phyloP scores from a whole-genome alignment of 2,329 filamentous ascomycete species.

The Penicillium griseofulvum region DNA sequence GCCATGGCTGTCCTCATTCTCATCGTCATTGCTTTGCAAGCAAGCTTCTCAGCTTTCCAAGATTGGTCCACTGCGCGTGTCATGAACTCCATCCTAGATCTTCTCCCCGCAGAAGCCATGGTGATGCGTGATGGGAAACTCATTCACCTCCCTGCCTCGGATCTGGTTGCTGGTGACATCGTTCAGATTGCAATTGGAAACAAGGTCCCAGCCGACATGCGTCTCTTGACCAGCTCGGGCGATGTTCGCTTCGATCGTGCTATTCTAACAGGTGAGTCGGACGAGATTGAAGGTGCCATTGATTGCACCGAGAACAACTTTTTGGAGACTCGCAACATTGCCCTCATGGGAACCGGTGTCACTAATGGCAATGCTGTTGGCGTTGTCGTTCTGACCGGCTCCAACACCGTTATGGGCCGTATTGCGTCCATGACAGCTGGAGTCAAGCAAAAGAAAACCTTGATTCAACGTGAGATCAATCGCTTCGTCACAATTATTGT shows the following conservation, averaged over 20 bases:
- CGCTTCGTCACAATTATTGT: constrained; percentile 72
- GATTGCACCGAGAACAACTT: constrained; percentile 70
- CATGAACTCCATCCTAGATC: constrained; percentile 75
- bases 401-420: constrained; percentile 71
- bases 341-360: constrained; percentile 74
- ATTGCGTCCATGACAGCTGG: constrained; percentile 71
- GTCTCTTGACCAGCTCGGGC: constrained; percentile 66
- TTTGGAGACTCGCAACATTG: constrained; percentile 73
- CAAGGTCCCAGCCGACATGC: constrained; percentile 72
- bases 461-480: constrained; percentile 69
- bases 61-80: constrained; percentile 75
- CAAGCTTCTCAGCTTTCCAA: constrained; percentile 67
- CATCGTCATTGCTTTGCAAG: constrained; percentile 69
- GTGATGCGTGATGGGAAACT: constrained; percentile 62
- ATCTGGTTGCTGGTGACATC: constrained; percentile 73
- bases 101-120: constrained; percentile 70
- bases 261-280: constrained; percentile 70
- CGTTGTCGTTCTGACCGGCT: constrained; percentile 69
- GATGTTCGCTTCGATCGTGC: constrained; percentile 73
- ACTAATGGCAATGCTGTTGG: constrained; percentile 67
- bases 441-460: constrained; percentile 66
- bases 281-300: constrained; percentile 63
- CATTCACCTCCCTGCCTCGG: constrained; percentile 52
- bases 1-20: constrained; percentile 71
- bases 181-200: constrained; percentile 68